A percentile compares a stretch with the other conserved stretches of the same genome.
Conservation (phyloP, 1,139 yeast genomes). For the Geotrichum macrosporum region DNA sequence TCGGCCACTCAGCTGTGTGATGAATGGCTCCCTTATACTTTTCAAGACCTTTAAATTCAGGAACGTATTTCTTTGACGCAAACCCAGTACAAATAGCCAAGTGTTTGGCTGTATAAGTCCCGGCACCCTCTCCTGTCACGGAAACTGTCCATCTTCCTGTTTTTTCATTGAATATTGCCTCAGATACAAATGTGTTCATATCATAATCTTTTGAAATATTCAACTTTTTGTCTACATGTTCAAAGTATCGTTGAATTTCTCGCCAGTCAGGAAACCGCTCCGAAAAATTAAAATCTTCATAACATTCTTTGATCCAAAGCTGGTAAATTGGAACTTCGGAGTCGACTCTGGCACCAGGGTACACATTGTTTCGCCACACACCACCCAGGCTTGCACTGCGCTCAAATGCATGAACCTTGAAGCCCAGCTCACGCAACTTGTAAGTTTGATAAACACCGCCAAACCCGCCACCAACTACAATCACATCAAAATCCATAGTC, state of each 20-base stretch:
- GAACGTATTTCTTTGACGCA: slow-evolving; percentile 23
- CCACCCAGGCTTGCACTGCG: slow-evolving; percentile 48
- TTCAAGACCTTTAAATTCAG: slow-evolving; percentile 37
- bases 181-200: slow-evolving; percentile 38
- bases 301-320: slow-evolving; percentile 45
- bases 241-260: slow-evolving; percentile 48
- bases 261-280: slow-evolving; percentile 45
- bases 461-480: slow-evolving; percentile 51
- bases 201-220: slow-evolving; percentile 37
- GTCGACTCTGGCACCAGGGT: slow-evolving; percentile 50
- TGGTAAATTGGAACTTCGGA: slow-evolving; percentile 51
- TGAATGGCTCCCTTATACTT: slow-evolving; percentile 45
- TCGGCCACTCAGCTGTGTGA: slow-evolving; percentile 51
- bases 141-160: slow-evolving; percentile 41
- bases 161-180: slow-evolving; percentile 38
- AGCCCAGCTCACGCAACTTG: slow-evolving; percentile 39
- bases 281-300: slow-evolving; percentile 44
- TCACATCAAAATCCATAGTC: slow-evolving; percentile 30
- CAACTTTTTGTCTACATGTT: slow-evolving; percentile 41
- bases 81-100: slow-evolving; percentile 38
- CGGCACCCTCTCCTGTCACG: slow-evolving; percentile 41
- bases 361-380: slow-evolving; percentile 52
- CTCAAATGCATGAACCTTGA: slow-evolving; percentile 41
- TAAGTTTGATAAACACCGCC: slow-evolving; percentile 43
- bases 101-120: slow-evolving; percentile 36